Evolutionary conservation across 2,329 filamentous ascomycete species (phyloP).

Genomic region (Dactylellina sp.): DNA sequence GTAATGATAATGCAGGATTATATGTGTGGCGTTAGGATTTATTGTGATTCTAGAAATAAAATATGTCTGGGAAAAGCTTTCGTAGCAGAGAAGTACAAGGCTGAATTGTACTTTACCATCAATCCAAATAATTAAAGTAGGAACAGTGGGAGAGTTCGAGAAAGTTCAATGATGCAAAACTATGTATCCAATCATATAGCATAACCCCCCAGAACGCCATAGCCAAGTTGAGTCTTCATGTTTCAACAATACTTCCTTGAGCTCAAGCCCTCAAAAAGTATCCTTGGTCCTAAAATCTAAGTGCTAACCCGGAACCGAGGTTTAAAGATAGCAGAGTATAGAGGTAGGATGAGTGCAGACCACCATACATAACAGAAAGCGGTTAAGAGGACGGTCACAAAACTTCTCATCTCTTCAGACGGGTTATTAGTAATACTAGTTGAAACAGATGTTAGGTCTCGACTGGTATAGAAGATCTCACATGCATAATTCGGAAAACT

Average conservation of each 20-base stretch:
- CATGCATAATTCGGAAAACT: background rate
- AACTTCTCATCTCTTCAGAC: slow-evolving; percentile 27
- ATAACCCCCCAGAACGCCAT: slow-evolving; percentile 13
- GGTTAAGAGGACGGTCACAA: slow-evolving; percentile 24
- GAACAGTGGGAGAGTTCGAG: too few species aligned
- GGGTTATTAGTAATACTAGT: slow-evolving; percentile 19
- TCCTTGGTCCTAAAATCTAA: background rate
- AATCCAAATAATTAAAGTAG: too few species aligned
- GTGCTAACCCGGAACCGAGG: slow-evolving; percentile 37
- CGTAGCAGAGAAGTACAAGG: too few species aligned
- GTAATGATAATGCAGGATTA: too few species aligned
- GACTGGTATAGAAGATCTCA: background rate
- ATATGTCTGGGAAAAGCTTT: too few species aligned
- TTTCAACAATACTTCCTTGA: background rate
- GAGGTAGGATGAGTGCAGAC: slow-evolving; percentile 40
- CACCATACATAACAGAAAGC: slow-evolving; percentile 46
- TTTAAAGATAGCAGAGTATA: slow-evolving; percentile 48
- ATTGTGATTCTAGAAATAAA: too few species aligned
- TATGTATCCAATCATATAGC: background rate
- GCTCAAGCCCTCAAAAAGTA: background rate
- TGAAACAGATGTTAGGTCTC: background rate
- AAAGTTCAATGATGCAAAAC: too few species aligned
- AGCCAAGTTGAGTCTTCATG: background rate
- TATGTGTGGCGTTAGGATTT: too few species aligned
- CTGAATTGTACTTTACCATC: too few species aligned